Evolutionary conservation across 2,329 filamentous ascomycete genomes (phyloP), one percentile per base, ranked within the genome.

Genomic region (Pseudocercospora ulei): DNA sequence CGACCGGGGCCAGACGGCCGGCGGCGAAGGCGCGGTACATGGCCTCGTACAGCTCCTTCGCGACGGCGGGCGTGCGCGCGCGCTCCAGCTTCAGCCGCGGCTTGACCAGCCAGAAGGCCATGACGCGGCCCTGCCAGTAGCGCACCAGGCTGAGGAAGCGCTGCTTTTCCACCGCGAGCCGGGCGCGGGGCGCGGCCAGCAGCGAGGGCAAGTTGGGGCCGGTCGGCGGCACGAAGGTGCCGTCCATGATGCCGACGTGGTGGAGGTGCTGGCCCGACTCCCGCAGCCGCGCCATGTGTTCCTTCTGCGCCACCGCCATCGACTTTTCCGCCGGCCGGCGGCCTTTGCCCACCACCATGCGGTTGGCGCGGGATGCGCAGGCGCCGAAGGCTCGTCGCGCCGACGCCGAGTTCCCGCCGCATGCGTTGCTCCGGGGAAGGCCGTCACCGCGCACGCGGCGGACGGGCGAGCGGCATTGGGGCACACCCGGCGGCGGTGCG

Each of bases 21-120:
- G 46, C 49, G 14, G 68, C 67, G 45, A 71, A 68, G 13, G 63
- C 58, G 14, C 50, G 59, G 51, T 70, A 71, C 63, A 72, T 66
- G 16, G 54, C 44, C 29, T 57, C 43, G 41, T 72, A 67, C n/a
- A 71, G 55, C 5, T 58, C 47, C 25, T 55, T 54, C 7, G 62
- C 65, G 24, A 63, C 55, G 6, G 48, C 36, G 11, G 62, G 60
- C 24, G 65, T 56, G 26, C 61, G 52, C 13, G 45, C 47, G 14
- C 62, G 38, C 59, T 62, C 34, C 5, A 46, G 37, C 17, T 47
- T 43, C 9, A 47, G 11, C 4, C 33, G 29, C 3, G 48, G 44
- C 18, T 41, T 49, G 7, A 44, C 35, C 26, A 31, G 22, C 39
- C 43, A 48, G 23, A 29, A 47, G 8, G 47, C 39, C 28, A 35